Base-by-base conservation (phyloP, 2,329 filamentous ascomycete genomes). In the Xylariaceae sp. region DNA sequence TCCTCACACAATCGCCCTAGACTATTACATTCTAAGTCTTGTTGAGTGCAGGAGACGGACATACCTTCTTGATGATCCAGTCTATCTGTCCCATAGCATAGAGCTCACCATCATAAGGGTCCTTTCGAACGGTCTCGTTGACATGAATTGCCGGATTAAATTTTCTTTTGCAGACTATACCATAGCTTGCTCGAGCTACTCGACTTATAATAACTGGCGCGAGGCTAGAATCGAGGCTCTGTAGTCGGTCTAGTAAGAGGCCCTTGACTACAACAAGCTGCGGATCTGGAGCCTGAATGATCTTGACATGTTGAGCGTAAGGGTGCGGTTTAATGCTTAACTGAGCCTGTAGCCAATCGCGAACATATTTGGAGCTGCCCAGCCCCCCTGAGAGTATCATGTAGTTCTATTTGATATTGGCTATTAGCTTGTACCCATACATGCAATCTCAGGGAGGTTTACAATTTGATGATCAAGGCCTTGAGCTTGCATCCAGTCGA, bases 241-340 rank as follows among this genome's bases (percentile, higher is more conserved):
- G 77, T n/a, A 82, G 71, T 9, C 80, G 74, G 45, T 85, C 80
- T 2, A 78, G 71, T 1, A 84, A 76, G 2, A 84, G 69, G 0
- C 82, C 82, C 58, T 81, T 81, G 37, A 81, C 80, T 1, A 84
- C 81, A 4, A 82, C 80, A 0, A 85, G 77, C 52, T 84, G 80
- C 0, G 82, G 81, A 41, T 84, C 82, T 7, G 78, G 76, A 2
- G 76, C 77, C 7, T 76, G 76, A 3, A 80, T 60, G 14, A 80
- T 76, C 29, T 72, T 68, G 24, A 76, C 67, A 7, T 71, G 63
- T 8, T 61, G 60, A 3, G 76, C 73, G 49, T 72, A 76, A 3
- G 71, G 69, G 43, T 79, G 76, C 2, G 67, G 65, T 6, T 69
- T 67, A 4, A 48, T 66, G 23, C 56, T 53, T 37, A 79, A 71